Percentiles rank a stretch among this genome's conserved stretches.
These are phyloP conservation scores for Furculomyces boomerangus DNA, from an alignment of 371 early-diverging fungal genomes.

Conservation along the genomic window DNA sequence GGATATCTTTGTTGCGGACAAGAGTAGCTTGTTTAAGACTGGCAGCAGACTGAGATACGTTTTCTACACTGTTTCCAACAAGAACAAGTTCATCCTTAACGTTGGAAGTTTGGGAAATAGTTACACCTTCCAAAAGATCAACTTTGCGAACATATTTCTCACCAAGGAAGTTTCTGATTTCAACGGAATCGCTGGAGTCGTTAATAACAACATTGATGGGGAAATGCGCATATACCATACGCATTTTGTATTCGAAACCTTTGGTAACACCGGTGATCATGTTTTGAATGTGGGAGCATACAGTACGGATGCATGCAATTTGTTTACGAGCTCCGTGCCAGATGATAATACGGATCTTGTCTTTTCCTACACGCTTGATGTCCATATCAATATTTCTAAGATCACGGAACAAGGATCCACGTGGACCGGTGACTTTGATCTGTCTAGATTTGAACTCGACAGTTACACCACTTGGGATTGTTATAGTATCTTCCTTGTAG, in stretches of 20 bases:
- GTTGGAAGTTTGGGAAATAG: slow-evolving; percentile 56
- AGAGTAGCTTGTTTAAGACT: slow-evolving; percentile 70
- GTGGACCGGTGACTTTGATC: slow-evolving; percentile 65
- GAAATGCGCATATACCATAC: slow-evolving; percentile 99
- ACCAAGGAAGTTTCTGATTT: slow-evolving; percentile 99
- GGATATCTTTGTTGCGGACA: slow-evolving; percentile 92
- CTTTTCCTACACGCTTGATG: slow-evolving; percentile 51
- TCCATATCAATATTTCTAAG: slow-evolving; percentile 92
- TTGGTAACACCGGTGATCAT: slow-evolving; percentile 97
- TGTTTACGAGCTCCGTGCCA: slow-evolving; percentile 98
- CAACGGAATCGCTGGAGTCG: slow-evolving; percentile 58
- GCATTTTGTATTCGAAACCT: slow-evolving; percentile 99
- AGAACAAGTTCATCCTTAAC: slow-evolving; percentile 96
- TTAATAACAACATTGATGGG: slow-evolving; percentile 96
- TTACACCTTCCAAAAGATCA: slow-evolving; percentile 83
- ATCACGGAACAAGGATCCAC: slow-evolving; percentile 81
- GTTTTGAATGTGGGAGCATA: slow-evolving; percentile 93
- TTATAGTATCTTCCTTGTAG: slow-evolving; percentile 61
- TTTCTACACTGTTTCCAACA: slow-evolving; percentile 90
- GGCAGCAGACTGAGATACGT: slow-evolving; percentile 95
- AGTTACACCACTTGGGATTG: slow-evolving; percentile 56
- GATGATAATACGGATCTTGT: slow-evolving; percentile 65
- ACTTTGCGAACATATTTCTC: slow-evolving; percentile 89
- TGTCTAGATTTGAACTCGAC: slow-evolving; percentile 59
- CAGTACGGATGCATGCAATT: slow-evolving; percentile 94